phyloP scores from a whole-genome alignment of 345 rosid genomes.

The Arabidopsis arenosa region DNA sequence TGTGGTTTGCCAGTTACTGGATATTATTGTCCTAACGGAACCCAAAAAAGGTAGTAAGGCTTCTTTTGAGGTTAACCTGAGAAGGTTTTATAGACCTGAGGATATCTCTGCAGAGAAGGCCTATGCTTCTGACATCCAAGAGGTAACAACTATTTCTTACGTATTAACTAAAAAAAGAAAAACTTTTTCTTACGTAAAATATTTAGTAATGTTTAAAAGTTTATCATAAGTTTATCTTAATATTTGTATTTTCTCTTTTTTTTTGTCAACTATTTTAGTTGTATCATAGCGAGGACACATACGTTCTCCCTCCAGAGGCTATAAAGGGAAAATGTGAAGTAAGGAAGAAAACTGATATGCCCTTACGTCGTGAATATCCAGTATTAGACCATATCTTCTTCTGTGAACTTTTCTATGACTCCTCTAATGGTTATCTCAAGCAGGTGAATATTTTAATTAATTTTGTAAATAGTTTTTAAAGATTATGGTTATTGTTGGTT shows the following conservation, averaged over 20 bases:
- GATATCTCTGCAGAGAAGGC: slow-evolving; percentile 70
- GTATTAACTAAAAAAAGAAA: too few species aligned
- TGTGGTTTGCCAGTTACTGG: slow-evolving; percentile 62
- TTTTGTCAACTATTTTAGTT: slow-evolving; percentile 50
- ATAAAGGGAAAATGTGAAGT: slow-evolving; percentile 87
- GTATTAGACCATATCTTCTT: slow-evolving; percentile 72
- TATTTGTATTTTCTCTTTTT: not conserved
- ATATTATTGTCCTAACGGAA: slow-evolving; percentile 41
- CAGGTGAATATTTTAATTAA: slow-evolving; percentile 50
- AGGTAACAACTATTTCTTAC: slow-evolving; percentile 44
- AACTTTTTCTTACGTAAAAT: not conserved
- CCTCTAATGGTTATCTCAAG: slow-evolving; percentile 62
- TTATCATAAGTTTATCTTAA: not conserved
- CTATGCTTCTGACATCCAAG: slow-evolving; percentile 65
- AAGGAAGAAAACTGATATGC: slow-evolving; percentile 70
- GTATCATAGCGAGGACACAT: slow-evolving; percentile 65
- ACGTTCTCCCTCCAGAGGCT: slow-evolving; percentile 44
- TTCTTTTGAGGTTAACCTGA: slow-evolving; percentile 52
- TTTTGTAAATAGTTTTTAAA: not conserved
- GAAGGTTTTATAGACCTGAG: slow-evolving; percentile 71
- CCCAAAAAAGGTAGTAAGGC: slow-evolving; percentile 28
- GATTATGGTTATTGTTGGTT: not conserved
- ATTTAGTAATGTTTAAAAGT: not conserved
- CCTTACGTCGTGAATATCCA: slow-evolving; percentile 47
- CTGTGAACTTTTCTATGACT: slow-evolving; percentile 76